These are phyloP conservation scores for Abrus precatorius DNA, from an alignment of 306 rosid species.

Conservation along the genomic window DNA sequence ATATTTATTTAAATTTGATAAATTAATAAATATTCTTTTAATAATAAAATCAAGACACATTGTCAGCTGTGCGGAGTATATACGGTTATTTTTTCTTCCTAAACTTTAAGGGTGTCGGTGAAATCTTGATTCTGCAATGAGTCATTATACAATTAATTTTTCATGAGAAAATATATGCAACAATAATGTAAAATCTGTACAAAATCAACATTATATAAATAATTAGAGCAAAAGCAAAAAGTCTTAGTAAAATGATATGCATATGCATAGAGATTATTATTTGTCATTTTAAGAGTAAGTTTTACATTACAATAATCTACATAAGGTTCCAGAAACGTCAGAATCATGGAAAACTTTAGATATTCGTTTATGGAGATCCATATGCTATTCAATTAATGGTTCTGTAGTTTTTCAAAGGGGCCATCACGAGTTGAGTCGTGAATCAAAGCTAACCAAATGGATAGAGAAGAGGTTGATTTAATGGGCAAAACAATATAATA, in stretches of 20 bases:
- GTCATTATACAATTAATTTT: not conserved
- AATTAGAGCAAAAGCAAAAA: slow-evolving; percentile 5
- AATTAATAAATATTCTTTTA: not conserved
- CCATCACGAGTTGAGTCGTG: slow-evolving; percentile 46
- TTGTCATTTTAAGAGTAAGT: slow-evolving; percentile 4
- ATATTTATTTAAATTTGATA: not conserved
- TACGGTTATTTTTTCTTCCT: not conserved
- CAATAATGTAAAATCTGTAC: not conserved
- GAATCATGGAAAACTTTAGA: slow-evolving; percentile 46
- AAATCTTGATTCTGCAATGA: not conserved
- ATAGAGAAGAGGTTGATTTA: slow-evolving; percentile 48
- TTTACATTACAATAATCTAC: slow-evolving; percentile 2
- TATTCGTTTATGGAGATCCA: slow-evolving; percentile 45
- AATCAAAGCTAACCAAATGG: slow-evolving; percentile 51
- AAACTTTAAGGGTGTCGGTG: not conserved
- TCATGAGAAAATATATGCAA: not conserved
- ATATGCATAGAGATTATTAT: not conserved
- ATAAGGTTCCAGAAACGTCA: slow-evolving; percentile 43
- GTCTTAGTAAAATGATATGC: not conserved
- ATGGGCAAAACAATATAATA: slow-evolving; percentile 51
- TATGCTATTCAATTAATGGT: slow-evolving; percentile 39
- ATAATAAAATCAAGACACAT: not conserved
- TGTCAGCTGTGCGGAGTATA: not conserved
- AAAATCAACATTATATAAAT: slow-evolving; percentile 3
- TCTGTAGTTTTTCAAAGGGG: slow-evolving; percentile 30